Percentiles rank a stretch among this genome's conserved stretches.
phyloP scores from a whole-genome alignment of 371 early-diverging fungal genomes.

The Mucor circinelloides region DNA sequence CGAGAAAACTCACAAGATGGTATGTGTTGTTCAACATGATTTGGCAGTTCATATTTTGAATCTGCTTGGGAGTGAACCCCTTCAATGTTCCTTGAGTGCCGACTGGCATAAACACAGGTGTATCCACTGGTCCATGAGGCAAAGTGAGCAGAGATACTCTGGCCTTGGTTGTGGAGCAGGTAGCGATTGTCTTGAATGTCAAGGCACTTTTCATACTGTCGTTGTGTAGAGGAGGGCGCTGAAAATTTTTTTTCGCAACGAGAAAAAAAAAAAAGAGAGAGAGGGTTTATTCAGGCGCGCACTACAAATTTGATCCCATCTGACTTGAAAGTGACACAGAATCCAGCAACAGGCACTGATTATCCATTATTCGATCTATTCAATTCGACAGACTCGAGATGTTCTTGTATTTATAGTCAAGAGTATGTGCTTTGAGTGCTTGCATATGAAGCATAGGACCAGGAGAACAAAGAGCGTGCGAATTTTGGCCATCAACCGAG shows the following conservation, averaged over 20 bases:
- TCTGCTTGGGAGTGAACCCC: conserved; percentile 80
- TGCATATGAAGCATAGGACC: too few species aligned
- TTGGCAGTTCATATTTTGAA: conserved; percentile 85
- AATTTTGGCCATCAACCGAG: too few species aligned
- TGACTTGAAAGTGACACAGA: background rate
- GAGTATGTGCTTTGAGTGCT: too few species aligned
- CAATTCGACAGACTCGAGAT: too few species aligned
- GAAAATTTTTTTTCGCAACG: background rate
- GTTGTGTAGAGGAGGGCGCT: background rate
- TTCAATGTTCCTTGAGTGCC: conserved; percentile 97
- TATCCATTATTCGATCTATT: background rate
- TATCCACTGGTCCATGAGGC: conserved; percentile 83
- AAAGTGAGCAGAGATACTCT: conserved; percentile 79
- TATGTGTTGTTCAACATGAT: conserved; percentile 95
- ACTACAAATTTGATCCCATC: background rate
- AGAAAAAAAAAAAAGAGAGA: background rate
- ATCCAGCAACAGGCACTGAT: background rate
- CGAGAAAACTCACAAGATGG: conserved; percentile 63
- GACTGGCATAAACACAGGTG: conserved; percentile 98
- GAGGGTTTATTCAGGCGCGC: background rate
- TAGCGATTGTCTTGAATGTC: conserved; percentile 49
- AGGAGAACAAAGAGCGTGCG: too few species aligned
- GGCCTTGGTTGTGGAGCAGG: conserved; percentile 92
- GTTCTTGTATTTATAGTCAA: too few species aligned
- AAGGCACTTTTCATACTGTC: conserved; percentile 29